A percentile compares a stretch with the other conserved stretches of the same genome.
Evolutionary conservation across 257 asterid genomes (phyloP).

Genomic region (Solanum pinnatisectum): DNA sequence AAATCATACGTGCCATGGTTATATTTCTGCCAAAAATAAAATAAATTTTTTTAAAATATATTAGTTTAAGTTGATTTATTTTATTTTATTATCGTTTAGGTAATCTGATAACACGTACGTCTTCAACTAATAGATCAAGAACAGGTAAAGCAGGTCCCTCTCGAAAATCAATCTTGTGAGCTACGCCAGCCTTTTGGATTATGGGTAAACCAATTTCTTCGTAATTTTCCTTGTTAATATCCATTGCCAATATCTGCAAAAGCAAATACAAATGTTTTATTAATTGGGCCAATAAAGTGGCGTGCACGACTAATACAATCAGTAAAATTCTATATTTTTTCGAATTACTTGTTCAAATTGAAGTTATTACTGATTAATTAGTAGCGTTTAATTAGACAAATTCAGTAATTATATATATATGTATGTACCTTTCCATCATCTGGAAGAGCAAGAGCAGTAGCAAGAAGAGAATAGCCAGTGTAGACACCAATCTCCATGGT

Average conservation of each 20-base stretch:
- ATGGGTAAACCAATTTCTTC: slow-evolving; percentile 64
- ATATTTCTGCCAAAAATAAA: slow-evolving; percentile 10
- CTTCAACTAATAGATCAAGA: slow-evolving; percentile 52
- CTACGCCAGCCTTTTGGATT: slow-evolving; percentile 74
- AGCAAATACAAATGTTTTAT: not conserved
- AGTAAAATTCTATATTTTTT: too few relatives aligned
- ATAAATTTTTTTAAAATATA: not conserved
- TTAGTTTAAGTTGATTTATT: not conserved
- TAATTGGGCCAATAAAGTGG: too few relatives aligned
- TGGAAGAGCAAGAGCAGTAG: slow-evolving; percentile 83
- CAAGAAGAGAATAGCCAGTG: slow-evolving; percentile 83
- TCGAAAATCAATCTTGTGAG: slow-evolving; percentile 66
- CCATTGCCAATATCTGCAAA: slow-evolving; percentile 89
- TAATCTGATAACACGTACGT: slow-evolving; percentile 17
- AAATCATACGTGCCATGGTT: slow-evolving; percentile 61
- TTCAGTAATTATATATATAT: not conserved
- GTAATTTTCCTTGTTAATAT: slow-evolving; percentile 66
- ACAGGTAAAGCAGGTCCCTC: slow-evolving; percentile 79
- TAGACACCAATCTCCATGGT: slow-evolving; percentile 93
- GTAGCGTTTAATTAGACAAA: not conserved
- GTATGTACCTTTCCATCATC: slow-evolving; percentile 67
- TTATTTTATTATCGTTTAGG: not conserved
- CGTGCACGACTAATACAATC: too few relatives aligned
- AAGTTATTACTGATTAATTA: not conserved
- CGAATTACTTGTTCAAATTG: not conserved